phyloP scores from a whole-genome alignment of 1,284 basidiomycete genomes.

The Fomes fomentarius region DNA sequence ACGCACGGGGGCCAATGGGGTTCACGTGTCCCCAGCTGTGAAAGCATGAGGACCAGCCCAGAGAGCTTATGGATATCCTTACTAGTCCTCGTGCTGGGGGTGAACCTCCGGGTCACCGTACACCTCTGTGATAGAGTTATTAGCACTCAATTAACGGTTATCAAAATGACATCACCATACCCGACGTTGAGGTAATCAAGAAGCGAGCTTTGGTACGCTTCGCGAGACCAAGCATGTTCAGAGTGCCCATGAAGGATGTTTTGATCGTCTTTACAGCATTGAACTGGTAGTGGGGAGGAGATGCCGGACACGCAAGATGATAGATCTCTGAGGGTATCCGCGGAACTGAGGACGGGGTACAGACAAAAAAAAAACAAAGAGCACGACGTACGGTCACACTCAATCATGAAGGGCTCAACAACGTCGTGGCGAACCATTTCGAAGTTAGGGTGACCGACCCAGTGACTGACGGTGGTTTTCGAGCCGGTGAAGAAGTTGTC shows the following conservation, averaged over 20 bases:
- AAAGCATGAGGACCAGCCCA: constrained; percentile 9
- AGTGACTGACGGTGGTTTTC: constrained; percentile 92
- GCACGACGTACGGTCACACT: constrained; percentile 84
- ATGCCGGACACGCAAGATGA: constrained; percentile 95
- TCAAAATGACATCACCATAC: constrained; percentile 42
- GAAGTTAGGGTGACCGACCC: constrained; percentile 98
- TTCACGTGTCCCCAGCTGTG: constrained; percentile 96
- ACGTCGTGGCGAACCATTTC: constrained; percentile 98
- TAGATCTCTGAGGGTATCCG: constrained; percentile 80
- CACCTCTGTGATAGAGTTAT: constrained; percentile 63
- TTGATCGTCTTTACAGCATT: constrained; percentile 98
- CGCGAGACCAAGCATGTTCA: constrained; percentile 98
- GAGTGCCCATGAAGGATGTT: constrained; percentile 95
- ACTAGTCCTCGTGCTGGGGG: constrained; percentile 95
- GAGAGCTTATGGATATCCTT: constrained; percentile 34
- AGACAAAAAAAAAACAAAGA: not conserved
- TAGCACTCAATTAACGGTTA: not conserved
- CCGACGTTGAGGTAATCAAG: constrained; percentile 92
- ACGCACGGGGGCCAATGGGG: constrained; percentile 95
- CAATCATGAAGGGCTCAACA: constrained; percentile 95
- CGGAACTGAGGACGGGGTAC: not conserved
- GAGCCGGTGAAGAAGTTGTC: constrained; percentile 99
- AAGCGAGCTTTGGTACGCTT: constrained; percentile 97
- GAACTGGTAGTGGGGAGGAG: constrained; percentile 94
- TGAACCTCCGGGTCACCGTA: constrained; percentile 98